phyloP scores from a whole-genome alignment of 345 rosid species.

The Populus alba region DNA sequence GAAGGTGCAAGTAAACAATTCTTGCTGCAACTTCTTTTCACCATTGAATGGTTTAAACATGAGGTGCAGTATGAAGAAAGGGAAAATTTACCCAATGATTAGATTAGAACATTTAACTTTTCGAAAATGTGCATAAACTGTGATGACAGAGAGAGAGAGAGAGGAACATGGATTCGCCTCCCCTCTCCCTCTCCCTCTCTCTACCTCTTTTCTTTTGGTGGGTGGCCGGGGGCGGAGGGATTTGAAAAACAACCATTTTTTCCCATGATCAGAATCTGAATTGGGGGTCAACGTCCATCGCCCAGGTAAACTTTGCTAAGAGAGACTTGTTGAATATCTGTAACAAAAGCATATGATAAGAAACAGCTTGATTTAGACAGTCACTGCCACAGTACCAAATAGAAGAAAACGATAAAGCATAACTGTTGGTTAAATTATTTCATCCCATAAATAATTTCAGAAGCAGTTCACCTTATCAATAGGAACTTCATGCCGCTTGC shows the following conservation, averaged over 20 bases:
- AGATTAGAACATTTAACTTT: conserved; percentile 30
- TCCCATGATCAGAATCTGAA: conserved; percentile 70
- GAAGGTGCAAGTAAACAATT: conserved; percentile 8
- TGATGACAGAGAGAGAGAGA: conserved; percentile 4
- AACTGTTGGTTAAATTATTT: not conserved
- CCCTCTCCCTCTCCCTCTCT: not conserved
- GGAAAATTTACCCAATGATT: conserved; percentile 22
- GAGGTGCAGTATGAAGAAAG: not conserved
- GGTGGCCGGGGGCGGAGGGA: not conserved
- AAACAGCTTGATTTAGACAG: not conserved
- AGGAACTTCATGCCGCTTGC: conserved; percentile 96
- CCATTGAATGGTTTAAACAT: conserved; percentile 1
- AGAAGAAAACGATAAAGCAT: not conserved
- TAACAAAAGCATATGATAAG: not conserved
- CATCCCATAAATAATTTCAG: not conserved
- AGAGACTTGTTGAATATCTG: conserved; percentile 96
- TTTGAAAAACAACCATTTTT: not conserved
- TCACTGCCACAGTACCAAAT: not conserved
- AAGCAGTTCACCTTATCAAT: conserved; percentile 79
- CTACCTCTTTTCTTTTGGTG: not conserved
- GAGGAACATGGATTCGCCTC: not conserved
- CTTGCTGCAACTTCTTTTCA: not conserved
- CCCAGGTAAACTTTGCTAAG: conserved; percentile 89
- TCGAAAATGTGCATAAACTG: conserved; percentile 17
- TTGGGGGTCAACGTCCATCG: conserved; percentile 90